Evolutionary conservation across 495 filamentous ascomycete species (phyloP).

Genomic region (Penicillium silybi): DNA sequence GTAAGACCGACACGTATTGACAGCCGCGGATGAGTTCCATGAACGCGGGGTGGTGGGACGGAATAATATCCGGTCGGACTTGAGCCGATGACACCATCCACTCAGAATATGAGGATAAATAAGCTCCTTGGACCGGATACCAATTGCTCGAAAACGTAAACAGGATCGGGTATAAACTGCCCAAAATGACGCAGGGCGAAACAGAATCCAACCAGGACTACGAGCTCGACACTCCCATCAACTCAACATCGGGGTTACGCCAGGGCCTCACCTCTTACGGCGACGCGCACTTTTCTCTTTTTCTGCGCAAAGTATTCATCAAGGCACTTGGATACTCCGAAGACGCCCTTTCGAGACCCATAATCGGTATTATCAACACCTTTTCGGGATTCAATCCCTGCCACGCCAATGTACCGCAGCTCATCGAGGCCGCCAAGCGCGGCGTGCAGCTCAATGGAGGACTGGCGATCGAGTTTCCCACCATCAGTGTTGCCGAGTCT

Average conservation of each 20-base stretch:
- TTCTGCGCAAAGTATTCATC: conserved; percentile 67
- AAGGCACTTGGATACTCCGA: conserved; percentile 66
- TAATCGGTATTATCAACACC: conserved; percentile 65
- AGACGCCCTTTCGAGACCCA: conserved; percentile 60
- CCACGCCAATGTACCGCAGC: conserved; percentile 63
- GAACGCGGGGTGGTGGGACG: not conserved
- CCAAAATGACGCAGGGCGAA: conserved; percentile 5
- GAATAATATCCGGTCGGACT: conserved; percentile 25
- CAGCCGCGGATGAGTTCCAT: not conserved
- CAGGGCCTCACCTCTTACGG: conserved; percentile 64
- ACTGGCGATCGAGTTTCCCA: conserved; percentile 62
- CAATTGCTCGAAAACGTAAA: not conserved
- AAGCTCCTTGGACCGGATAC: not conserved
- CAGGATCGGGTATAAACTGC: not conserved
- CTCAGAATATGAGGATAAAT: conserved; percentile 18
- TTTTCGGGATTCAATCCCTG: conserved; percentile 65
- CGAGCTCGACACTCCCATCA: conserved; percentile 46
- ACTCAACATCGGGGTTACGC: conserved; percentile 48
- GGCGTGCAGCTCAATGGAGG: conserved; percentile 60
- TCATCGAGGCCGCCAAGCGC: conserved; percentile 61
- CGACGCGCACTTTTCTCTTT: conserved; percentile 65
- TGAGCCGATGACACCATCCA: conserved; percentile 27
- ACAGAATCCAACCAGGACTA: conserved; percentile 43
- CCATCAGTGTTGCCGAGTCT: conserved; percentile 60
- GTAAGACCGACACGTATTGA: not conserved